phyloP scores from a whole-genome alignment of 148 eudicot species.

The Euryodendron excelsum region DNA sequence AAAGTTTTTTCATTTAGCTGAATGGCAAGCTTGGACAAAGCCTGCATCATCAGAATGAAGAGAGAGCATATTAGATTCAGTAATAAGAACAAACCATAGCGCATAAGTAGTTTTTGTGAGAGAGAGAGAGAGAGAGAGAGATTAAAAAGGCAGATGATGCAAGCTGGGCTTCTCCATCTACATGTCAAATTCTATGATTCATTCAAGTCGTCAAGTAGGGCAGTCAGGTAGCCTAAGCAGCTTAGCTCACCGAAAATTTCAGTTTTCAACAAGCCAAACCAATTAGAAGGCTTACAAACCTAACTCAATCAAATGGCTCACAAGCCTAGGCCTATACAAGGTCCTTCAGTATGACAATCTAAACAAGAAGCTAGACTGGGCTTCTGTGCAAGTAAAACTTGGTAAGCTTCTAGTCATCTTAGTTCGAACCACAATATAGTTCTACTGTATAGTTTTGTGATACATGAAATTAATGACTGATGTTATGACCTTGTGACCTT shows the following conservation, averaged over 20 bases:
- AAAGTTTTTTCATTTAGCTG: constrained; percentile 49
- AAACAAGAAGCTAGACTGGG: no score
- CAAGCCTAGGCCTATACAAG: no score
- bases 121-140: neutral
- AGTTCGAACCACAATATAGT: no score
- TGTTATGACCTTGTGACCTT: no score
- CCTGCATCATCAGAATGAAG: constrained; percentile 16
- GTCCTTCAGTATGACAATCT: no score
- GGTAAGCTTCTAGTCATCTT: no score
- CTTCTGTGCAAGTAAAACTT: no score
- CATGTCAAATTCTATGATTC: neutral
- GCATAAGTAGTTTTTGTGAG: neutral
- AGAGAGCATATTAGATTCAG: neutral
- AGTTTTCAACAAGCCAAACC: neutral
- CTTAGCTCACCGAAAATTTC: neutral
- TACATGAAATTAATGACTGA: no score
- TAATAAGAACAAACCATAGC: neutral
- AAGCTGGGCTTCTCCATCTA: neutral
- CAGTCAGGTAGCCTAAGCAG: neutral
- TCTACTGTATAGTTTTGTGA: no score
- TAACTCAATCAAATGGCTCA: no score
- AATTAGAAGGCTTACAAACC: no score
- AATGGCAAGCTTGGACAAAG: constrained; percentile 38
- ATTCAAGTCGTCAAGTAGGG: neutral
- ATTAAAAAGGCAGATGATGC: neutral